Evolutionary conservation across 73 alveolate species (phyloP).

Genomic region (Blepharisma stoltei): DNA sequence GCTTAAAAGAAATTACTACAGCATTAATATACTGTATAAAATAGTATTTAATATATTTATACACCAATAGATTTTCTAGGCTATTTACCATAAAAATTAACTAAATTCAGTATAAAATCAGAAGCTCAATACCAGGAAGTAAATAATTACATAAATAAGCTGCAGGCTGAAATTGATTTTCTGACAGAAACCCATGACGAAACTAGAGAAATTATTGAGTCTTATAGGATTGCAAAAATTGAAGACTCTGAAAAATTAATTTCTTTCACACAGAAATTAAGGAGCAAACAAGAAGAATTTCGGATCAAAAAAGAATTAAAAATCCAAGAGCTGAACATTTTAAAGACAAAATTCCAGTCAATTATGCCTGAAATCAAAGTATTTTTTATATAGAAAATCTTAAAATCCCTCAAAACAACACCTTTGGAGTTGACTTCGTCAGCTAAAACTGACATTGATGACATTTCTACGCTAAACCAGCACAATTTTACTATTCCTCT

Average conservation of each 20-base stretch:
- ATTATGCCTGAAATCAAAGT: not conserved
- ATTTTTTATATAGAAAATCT: not conserved
- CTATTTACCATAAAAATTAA: too few relatives aligned
- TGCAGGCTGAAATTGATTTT: slow-evolving; percentile 58
- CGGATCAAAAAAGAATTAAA: not conserved
- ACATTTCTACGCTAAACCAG: not conserved
- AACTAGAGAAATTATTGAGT: not conserved
- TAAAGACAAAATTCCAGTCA: not conserved
- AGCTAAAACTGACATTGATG: not conserved
- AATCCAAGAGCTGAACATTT: not conserved
- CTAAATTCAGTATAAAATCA: too few relatives aligned
- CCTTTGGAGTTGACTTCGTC: not conserved
- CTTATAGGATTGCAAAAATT: not conserved
- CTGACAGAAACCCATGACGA: slow-evolving; percentile 50
- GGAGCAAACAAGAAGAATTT: not conserved
- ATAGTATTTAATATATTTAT: too few relatives aligned
- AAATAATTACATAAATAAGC: slow-evolving; percentile 64
- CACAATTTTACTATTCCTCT: not conserved
- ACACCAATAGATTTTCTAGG: too few relatives aligned
- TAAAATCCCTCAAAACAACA: not conserved
- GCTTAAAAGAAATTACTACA: slow-evolving; percentile 64
- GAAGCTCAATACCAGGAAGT: slow-evolving; percentile 67
- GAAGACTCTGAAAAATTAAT: not conserved
- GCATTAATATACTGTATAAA: too few relatives aligned
- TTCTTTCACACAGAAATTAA: not conserved